Evolutionary conservation across 2,329 filamentous ascomycete species (phyloP), one percentile per base, ranked within the genome.

Genomic region (Aspergillus intermedius): DNA sequence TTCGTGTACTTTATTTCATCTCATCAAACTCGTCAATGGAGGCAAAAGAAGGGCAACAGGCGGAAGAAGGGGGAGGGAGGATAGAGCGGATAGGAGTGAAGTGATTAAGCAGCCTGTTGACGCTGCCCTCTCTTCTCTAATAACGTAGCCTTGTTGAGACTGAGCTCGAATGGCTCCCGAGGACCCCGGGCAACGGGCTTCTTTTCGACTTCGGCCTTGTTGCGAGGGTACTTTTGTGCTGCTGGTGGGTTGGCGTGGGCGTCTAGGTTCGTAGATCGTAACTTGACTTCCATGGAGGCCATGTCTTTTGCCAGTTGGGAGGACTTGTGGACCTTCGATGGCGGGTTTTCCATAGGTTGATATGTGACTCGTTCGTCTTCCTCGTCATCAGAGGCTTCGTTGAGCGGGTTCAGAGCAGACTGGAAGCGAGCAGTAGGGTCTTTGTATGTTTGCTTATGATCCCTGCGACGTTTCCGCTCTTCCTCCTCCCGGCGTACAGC

Each of bases 401-500:
- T 81, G 5, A 86, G 75, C 0, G 80, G 75, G 54, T 86, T 86
- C 49, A 87, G 75, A 7, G 76, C 77, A 56, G 77, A 83, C 28
- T 63, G 62, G 54, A 95, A 80, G 5, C 81, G 81, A 21, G 81
- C 81, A 5, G 71, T 55, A 10, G 67, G 54, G 42, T 67, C 76
- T 61, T 84, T 67, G 74, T 86, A 76, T 60, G 86, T 80, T 76
- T 91, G 77, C 72, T 81, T 75, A 59, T 91, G 80, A 63, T 94
- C 88, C 69, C 94, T 95, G 55, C 89, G 82, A 47, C 90, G 84
- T 74, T 96, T 97, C 60, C 83, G 85, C 69, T 97, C 93, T 66
- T 98, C 93, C 70, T 97, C 93, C 69, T 97, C 90, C 42, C 93
- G 79, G 66, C 97, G 93, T 7, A 98, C 93, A 7, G 93, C 91